phyloP scores from a whole-genome alignment of 225 moss, liverwort and hornwort genomes.

The Physcomitrium patens region DNA sequence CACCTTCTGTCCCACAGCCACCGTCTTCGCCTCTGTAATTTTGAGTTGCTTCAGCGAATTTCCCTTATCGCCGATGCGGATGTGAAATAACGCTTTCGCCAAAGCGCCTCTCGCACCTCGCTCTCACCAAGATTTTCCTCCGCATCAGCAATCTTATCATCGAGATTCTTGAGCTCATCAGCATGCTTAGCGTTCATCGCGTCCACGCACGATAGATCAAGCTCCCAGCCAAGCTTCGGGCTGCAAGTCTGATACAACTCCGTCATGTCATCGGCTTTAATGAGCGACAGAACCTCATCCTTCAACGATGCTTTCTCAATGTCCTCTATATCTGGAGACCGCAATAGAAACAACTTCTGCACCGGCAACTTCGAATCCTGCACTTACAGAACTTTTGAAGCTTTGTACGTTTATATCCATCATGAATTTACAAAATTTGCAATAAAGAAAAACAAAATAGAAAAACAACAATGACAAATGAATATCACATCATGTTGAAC shows the following conservation, averaged over 20 bases:
- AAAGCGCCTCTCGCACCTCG: conserved; percentile 95
- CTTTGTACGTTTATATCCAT: too few relatives aligned
- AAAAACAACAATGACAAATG: too few relatives aligned
- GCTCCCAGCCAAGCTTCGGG: conserved; percentile 84
- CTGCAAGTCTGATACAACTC: conserved; percentile 74
- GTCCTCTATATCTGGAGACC: conserved; percentile 73
- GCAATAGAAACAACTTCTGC: conserved; percentile 80
- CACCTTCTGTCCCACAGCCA: conserved; percentile 99
- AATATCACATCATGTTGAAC: too few relatives aligned
- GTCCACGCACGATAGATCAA: conserved; percentile 47
- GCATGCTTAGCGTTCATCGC: conserved; percentile 49
- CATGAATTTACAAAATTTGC: too few relatives aligned
- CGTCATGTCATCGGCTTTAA: conserved; percentile 82
- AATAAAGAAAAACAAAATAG: too few relatives aligned
- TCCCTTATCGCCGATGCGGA: conserved; percentile 92
- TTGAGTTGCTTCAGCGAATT: conserved; percentile 88
- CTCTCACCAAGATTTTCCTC: conserved; percentile 99
- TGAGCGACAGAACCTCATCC: conserved; percentile 65
- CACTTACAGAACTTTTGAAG: too few relatives aligned
- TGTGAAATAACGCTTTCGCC: conserved; percentile 79
- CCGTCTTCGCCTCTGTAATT: conserved; percentile 91
- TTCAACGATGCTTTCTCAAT: conserved; percentile 73
- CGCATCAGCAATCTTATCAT: conserved; percentile 76
- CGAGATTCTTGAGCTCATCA: conserved; percentile 69
- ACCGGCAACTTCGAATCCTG: conserved; percentile 88